Base-by-base conservation (phyloP, 176 grass and related monocot genomes). In the Eragrostis curvula region DNA sequence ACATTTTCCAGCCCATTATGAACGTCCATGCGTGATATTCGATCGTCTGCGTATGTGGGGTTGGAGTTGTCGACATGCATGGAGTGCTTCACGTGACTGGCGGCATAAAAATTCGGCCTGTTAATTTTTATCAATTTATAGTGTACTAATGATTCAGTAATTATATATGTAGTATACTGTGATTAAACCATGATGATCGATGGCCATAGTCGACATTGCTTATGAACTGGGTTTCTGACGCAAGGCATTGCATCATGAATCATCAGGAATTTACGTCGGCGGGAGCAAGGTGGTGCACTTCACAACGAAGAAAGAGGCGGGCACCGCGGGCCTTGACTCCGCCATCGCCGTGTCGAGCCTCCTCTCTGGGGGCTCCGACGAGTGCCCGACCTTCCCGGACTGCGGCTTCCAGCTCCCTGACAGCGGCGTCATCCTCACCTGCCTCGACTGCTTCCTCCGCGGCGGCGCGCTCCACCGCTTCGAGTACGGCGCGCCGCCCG, bases 251-350 rank as follows among this genome's bases (percentile, higher is more conserved):
- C 28, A 14, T 71, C 6, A 51, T 40, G 20, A 2, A 61, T 9
- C 74, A 6, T 70, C 80, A 94, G 91, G 94, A 18, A 92, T 97
- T 32, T 90, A 94, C 79, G 87, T 90, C 0, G 91, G 94, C 77
- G 89, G 92, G 51, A 87, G 80, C 89, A 97, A 91, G 78, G 91
- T 97, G 50, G 92, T 90, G 36, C 94, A 97, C 56, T 97, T 97
- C 79, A 97, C 91, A 0, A 24, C 69, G 49, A 89, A 89, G 78
- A 89, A 85, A 81, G 83, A 82, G 50, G 86, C 85, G 3, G 88
- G 85, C 9, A 36, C 85, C 1, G 24, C 68, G 8, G 80, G 88
- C 0, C n/a, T 85, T 9, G 79, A 84, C 83, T 82, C 80, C 0
- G 85, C 83, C 57, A 56, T 85, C 66, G 82, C 88, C 73, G 39